Evolutionary conservation across 2,329 filamentous ascomycete genomes (phyloP).

Genomic region (Sporothrix phasma): DNA sequence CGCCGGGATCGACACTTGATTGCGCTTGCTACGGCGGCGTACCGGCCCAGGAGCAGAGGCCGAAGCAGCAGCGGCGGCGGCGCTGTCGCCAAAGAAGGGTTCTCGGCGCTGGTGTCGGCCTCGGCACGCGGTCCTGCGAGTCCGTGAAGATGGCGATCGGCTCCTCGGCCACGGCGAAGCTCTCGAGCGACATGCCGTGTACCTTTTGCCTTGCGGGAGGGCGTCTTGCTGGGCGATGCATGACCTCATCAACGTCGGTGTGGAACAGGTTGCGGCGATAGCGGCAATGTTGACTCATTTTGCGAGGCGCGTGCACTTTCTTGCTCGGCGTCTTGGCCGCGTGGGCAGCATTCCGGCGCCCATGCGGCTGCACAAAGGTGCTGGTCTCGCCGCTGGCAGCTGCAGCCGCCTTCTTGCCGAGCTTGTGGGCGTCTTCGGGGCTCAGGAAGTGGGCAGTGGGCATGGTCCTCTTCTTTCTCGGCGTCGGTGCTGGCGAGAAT

Average conservation of each 20-base stretch:
- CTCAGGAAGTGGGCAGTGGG: slow-evolving; percentile 38
- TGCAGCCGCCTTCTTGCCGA: slow-evolving; percentile 26
- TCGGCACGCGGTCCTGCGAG: slow-evolving; percentile 64
- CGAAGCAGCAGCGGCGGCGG: slow-evolving; percentile 12
- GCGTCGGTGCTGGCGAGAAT: slow-evolving; percentile 36
- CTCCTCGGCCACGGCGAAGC: slow-evolving; percentile 47
- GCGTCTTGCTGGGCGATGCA: slow-evolving; percentile 49
- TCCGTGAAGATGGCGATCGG: slow-evolving; percentile 69
- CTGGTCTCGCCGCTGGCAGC: slow-evolving; percentile 29
- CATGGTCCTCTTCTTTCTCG: slow-evolving; percentile 41
- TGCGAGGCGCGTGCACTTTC: slow-evolving; percentile 44
- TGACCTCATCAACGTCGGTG: slow-evolving; percentile 46
- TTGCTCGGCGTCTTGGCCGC: slow-evolving; percentile 61
- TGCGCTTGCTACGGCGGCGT: slow-evolving; percentile 46
- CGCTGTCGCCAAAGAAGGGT: slow-evolving; percentile 54
- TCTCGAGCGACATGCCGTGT: slow-evolving; percentile 44
- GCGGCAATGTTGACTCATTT: slow-evolving; percentile 40
- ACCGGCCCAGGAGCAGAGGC: slow-evolving; percentile 22
- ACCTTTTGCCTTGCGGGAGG: slow-evolving; percentile 40
- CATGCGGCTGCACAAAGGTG: slow-evolving; percentile 25
- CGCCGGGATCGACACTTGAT: slow-evolving; percentile 44
- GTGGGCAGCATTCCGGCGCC: slow-evolving; percentile 57
- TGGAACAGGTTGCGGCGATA: slow-evolving; percentile 53
- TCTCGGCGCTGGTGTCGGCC: slow-evolving; percentile 54
- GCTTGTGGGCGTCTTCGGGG: slow-evolving; percentile 33